phyloP scores from a whole-genome alignment of 2,329 filamentous ascomycete genomes.

The Monosporascus sp. region DNA sequence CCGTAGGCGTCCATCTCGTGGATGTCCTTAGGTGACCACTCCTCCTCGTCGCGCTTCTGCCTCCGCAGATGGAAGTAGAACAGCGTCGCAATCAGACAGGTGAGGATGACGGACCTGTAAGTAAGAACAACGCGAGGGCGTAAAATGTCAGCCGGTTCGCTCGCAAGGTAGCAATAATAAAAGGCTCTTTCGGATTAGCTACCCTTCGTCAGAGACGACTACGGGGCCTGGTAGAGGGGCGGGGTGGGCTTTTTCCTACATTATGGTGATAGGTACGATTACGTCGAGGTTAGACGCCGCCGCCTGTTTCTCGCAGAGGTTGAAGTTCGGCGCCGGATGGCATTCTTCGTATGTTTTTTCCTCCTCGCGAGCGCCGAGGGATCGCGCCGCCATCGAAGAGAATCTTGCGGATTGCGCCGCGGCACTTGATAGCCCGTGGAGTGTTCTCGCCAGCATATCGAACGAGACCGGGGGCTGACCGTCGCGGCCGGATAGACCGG shows the following conservation, averaged over 20 bases:
- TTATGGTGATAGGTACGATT: conserved; percentile 17
- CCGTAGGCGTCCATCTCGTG: conserved; percentile 28
- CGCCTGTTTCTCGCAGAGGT: conserved; percentile 24
- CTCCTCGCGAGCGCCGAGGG: conserved; percentile 10
- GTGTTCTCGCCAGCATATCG: too few species aligned
- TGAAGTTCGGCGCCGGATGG: conserved; percentile 20
- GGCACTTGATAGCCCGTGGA: too few species aligned
- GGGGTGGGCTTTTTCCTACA: conserved; percentile 12
- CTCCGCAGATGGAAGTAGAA: conserved; percentile 20
- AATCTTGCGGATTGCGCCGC: too few species aligned
- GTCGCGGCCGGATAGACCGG: too few species aligned
- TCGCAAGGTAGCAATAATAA: too few species aligned
- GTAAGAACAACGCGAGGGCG: background rate
- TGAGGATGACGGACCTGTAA: conserved; percentile 17
- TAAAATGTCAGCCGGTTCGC: too few species aligned
- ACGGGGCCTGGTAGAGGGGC: background rate
- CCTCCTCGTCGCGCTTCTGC: conserved; percentile 17
- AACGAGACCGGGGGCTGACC: too few species aligned
- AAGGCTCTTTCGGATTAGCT: too few species aligned
- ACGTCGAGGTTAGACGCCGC: conserved; percentile 10
- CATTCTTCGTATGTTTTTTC: conserved; percentile 7
- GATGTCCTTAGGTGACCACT: conserved; percentile 23
- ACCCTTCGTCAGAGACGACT: background rate
- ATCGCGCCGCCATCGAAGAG: background rate
- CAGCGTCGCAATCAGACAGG: conserved; percentile 12